phyloP scores from a whole-genome alignment of 2,329 filamentous ascomycete genomes.

The Lasiodiplodia theobromae region DNA sequence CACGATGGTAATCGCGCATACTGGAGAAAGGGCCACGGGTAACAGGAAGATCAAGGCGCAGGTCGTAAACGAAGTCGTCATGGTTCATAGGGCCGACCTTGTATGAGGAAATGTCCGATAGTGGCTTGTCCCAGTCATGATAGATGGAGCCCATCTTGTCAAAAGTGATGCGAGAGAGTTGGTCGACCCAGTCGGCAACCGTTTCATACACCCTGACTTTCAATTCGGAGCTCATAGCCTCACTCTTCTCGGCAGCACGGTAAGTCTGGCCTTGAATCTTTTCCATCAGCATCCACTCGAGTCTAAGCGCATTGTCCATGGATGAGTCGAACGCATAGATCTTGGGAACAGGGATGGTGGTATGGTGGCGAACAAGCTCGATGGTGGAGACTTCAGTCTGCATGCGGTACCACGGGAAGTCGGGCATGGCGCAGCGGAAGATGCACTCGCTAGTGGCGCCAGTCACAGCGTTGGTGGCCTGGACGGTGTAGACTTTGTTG shows the following conservation, averaged over 20 bases:
- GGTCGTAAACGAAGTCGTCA: background rate
- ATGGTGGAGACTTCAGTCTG: constrained; percentile 31
- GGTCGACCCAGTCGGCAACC: constrained; percentile 27
- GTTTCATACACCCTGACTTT: background rate
- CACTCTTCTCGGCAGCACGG: background rate
- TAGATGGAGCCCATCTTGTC: constrained; percentile 23
- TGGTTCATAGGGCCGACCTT: background rate
- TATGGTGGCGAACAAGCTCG: constrained; percentile 32
- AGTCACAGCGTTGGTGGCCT: too few species aligned
- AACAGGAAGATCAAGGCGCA: background rate
- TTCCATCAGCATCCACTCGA: constrained; percentile 40
- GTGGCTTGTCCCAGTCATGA: background rate
- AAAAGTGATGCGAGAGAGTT: constrained; percentile 28
- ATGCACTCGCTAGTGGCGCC: constrained; percentile 34
- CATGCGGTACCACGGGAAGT: constrained; percentile 35
- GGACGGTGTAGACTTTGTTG: too few species aligned
- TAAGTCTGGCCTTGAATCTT: constrained; percentile 30
- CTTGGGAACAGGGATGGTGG: constrained; percentile 34
- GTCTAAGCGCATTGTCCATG: constrained; percentile 34
- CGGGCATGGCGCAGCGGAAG: constrained; percentile 36
- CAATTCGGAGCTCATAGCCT: constrained; percentile 14
- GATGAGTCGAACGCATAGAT: constrained; percentile 31
- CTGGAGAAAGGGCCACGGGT: background rate
- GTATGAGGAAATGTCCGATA: background rate
- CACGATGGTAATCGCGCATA: too few species aligned